Conservation (phyloP, 441 rosid species). For the Corymbia citriodora region DNA sequence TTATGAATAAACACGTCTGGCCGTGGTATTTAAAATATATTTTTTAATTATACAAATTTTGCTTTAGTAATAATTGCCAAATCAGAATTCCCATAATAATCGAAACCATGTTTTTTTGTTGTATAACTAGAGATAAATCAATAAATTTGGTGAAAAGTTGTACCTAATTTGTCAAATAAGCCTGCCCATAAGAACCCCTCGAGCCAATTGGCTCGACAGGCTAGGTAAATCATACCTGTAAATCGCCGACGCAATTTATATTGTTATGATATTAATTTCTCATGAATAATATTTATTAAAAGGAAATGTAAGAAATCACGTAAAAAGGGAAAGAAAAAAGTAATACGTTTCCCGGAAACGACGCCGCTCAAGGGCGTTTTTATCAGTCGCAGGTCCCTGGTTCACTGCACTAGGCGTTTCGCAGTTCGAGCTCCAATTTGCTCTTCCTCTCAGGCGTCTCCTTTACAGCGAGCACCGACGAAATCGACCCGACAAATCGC, state of each 20-base stretch:
- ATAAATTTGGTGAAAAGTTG: background rate
- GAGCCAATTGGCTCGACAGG: background rate
- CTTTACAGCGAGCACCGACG: background rate
- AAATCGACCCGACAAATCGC: background rate
- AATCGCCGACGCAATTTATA: background rate
- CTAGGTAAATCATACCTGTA: background rate
- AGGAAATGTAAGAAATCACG: background rate
- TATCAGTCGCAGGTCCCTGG: background rate
- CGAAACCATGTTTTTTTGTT: too few species aligned
- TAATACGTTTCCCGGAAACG: background rate
- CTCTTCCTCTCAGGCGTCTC: background rate
- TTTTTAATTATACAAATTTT: background rate
- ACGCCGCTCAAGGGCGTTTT: background rate
- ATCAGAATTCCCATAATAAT: background rate
- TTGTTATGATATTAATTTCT: background rate
- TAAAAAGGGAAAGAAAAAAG: background rate
- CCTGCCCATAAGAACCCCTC: background rate
- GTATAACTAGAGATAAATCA: background rate
- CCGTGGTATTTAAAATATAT: fast-evolving
- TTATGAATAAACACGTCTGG: background rate
- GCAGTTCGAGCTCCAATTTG: background rate
- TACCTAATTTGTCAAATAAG: background rate
- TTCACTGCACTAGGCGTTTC: background rate
- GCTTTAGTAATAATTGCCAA: background rate
- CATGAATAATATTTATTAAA: background rate